These are phyloP conservation scores for Aegilops umbellulata DNA, from an alignment of 176 grass and related monocot genomes.

Conservation along the genomic window DNA sequence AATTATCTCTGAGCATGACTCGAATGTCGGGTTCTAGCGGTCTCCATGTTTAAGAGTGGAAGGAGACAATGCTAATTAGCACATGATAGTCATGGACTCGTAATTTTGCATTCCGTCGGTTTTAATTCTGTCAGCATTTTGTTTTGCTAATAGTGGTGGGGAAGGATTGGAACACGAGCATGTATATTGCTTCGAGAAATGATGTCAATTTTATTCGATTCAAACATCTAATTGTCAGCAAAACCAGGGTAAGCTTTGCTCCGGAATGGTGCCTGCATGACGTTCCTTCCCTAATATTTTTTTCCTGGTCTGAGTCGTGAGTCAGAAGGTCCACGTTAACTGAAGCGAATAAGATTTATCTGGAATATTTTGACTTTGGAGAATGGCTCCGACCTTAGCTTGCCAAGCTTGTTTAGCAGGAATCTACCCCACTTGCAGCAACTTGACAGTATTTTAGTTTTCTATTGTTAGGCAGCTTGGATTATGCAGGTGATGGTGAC, in stretches of 20 bases:
- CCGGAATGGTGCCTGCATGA: background rate
- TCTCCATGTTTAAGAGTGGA: background rate
- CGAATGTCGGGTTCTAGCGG: background rate
- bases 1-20: background rate
- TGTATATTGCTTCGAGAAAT: background rate
- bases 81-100: background rate
- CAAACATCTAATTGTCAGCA: background rate
- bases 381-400: constrained; percentile 29
- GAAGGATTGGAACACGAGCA: background rate
- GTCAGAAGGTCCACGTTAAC: background rate
- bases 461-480: constrained; percentile 4
- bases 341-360: background rate
- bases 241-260: background rate
- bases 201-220: background rate
- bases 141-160: background rate
- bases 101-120: background rate
- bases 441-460: constrained; percentile 19
- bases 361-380: background rate
- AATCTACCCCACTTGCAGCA: constrained; percentile 4
- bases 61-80: background rate
- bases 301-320: background rate
- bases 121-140: background rate
- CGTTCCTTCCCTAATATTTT: background rate
- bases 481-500: constrained; percentile 5
- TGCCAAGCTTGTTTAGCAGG: constrained; percentile 9